Conservation (phyloP, 495 filamentous ascomycete genomes). For the Penicillium salamii region DNA sequence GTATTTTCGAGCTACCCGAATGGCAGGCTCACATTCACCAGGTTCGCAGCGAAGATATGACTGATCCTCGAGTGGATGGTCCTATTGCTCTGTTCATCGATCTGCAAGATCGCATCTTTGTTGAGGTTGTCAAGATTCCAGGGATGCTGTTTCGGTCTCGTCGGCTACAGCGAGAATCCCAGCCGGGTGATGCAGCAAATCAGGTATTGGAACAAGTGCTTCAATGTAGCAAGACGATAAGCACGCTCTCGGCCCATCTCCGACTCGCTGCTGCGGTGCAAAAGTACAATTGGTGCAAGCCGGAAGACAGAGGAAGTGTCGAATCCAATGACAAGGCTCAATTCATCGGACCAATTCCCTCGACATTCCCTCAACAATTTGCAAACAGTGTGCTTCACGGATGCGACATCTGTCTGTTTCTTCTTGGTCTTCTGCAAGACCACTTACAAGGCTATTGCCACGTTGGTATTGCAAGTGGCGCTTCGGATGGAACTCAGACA, state of each 20-base stretch:
- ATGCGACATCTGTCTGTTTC: slow-evolving; percentile 12
- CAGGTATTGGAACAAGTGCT: neutral
- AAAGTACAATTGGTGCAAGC: slow-evolving; percentile 2
- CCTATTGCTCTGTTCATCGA: slow-evolving; percentile 21
- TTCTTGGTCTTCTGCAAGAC: slow-evolving; percentile 15
- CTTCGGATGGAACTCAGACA: too few species aligned
- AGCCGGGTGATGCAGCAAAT: neutral
- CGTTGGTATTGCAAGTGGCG: too few species aligned
- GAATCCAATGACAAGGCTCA: neutral
- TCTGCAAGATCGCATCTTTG: slow-evolving; percentile 23
- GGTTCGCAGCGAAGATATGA: slow-evolving; percentile 23
- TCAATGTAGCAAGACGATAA: slow-evolving; percentile 3
- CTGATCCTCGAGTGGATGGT: slow-evolving; percentile 9
- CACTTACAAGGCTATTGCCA: slow-evolving; percentile 10
- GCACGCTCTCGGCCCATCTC: slow-evolving; percentile 9
- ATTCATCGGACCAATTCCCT: slow-evolving; percentile 21
- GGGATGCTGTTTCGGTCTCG: slow-evolving; percentile 17
- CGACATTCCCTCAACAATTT: slow-evolving; percentile 19
- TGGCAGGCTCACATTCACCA: slow-evolving; percentile 29
- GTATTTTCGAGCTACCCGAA: slow-evolving; percentile 24
- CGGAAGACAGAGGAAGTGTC: neutral
- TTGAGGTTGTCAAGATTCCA: slow-evolving; percentile 20
- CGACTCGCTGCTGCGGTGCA: slow-evolving; percentile 15
- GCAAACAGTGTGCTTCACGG: slow-evolving; percentile 21
- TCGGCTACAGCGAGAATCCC: neutral